Base-by-base conservation (phyloP, 2,329 filamentous ascomycete species). In the Fonsecaea monophora region DNA sequence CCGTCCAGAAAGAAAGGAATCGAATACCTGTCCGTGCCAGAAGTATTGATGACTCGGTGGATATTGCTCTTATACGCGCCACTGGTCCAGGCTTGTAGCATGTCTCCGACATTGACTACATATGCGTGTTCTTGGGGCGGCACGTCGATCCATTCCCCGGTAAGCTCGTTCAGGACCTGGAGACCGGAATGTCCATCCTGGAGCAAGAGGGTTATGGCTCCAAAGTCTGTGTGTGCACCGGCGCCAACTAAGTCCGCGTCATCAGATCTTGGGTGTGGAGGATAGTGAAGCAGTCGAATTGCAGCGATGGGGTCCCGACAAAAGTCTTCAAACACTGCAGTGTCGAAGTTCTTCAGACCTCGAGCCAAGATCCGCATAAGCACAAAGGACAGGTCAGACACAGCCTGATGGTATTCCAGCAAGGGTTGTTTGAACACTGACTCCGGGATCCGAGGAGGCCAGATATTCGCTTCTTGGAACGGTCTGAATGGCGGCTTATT, bases 1-100 rank as follows among this genome's bases (percentile, higher is more conserved):
- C 84, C 84, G 62, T 83, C 82, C 63, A 86, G 82, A 74, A 87
- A 87, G 60, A 87, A 82, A 0, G 85, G 84, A n/a, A 87, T 78
- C 6, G 82, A 85, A 72, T 86, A 87, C 42, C 86, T 79, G 72
- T 86, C 82, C 9, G 75, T 77, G 1, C 77, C 78, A 2, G 80
- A 82, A 53, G 78, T 78, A 76, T 87, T 87, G 69, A 87, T 82
- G 32, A 87, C 85, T 7, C 85, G 78, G 72, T 88, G 86, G 3
- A 85, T 74, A 57, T 81, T 85, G 71, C 81, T 84, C 72, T 81
- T 83, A 76, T 86, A 87, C 56, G 78, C 75, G 15, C 82, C 81
- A 61, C 83, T 82, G 13, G 84, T 86, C 82, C 84, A 71, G 15
- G 42, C 55, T 7, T 69, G 42, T 32, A 71, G 54, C 67, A 71